Percentiles rank a stretch among this genome's conserved stretches.
Conservation (phyloP, 2,329 filamentous ascomycete species). For the Colletotrichum liriopes region DNA sequence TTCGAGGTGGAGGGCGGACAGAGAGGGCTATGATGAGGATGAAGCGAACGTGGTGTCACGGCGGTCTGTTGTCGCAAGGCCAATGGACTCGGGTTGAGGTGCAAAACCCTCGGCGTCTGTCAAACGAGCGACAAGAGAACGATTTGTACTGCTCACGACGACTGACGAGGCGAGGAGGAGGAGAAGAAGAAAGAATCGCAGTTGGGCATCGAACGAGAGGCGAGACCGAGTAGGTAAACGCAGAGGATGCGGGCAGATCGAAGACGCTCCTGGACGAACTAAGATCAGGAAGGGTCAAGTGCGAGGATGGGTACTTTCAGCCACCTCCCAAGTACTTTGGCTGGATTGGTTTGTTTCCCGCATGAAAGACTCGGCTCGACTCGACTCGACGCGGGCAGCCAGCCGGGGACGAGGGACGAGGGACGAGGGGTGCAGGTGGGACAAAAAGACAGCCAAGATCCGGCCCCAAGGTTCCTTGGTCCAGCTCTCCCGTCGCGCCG, state of each 20-base stretch:
- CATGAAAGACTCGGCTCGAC: not conserved
- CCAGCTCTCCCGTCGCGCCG: not conserved
- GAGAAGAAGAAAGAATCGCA: slow-evolving; percentile 10
- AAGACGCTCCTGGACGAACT: slow-evolving; percentile 20
- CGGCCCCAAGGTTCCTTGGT: not conserved
- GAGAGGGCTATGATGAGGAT: not conserved
- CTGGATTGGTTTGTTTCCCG: not conserved
- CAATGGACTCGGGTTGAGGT: not conserved
- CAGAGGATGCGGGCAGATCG: slow-evolving; percentile 22
- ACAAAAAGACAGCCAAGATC: not conserved
- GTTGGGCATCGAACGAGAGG: slow-evolving; percentile 14
- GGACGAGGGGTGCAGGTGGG: not conserved
- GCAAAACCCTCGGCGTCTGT: not conserved
- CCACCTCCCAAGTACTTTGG: not conserved
- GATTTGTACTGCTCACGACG: slow-evolving; percentile 26
- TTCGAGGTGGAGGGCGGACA: not conserved
- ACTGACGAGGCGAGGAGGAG: slow-evolving; percentile 10
- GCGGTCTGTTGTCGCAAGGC: slow-evolving; percentile 5
- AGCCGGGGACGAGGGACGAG: not conserved
- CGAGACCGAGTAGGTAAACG: slow-evolving; percentile 33
- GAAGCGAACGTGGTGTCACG: slow-evolving; percentile 20
- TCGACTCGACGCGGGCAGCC: not conserved
- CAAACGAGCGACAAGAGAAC: slow-evolving; percentile 11
- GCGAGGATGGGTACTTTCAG: slow-evolving; percentile 8
- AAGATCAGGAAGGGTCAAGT: slow-evolving; percentile 19